Base-by-base conservation (phyloP, 495 filamentous ascomycete genomes). In the Astrocystis sublimbata region DNA sequence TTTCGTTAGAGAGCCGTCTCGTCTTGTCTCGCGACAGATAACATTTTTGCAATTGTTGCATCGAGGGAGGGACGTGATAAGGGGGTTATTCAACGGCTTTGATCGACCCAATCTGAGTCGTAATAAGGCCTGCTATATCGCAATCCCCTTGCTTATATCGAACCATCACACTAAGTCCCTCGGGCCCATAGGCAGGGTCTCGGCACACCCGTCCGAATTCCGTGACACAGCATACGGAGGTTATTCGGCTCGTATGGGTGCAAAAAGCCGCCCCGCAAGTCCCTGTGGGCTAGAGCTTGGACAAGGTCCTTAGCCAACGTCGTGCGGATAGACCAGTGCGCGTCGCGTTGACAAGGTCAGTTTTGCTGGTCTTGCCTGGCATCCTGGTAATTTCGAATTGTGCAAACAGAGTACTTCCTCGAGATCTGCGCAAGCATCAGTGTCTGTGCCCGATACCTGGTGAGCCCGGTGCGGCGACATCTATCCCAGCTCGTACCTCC, bases 151-250 rank as follows among this genome's bases (percentile, higher is more conserved):
- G 13, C 6, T 43, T 24, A 7, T 33, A 30, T 42, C 15, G 35
- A 43, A n/a, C 51, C 13, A 41, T n/a, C 23, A 35, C 53, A 5
- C 28, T 58, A 58, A 47, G 41, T n/a, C n/a, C n/a, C n/a, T n/a
- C 55, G 55, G 42, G 6, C 54, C 54, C 45, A 21, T 47, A 46
- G 15, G 19, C 41, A 33, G 19, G 41, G 7, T 15, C 28, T 45
- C 5, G 10, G 24, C 41, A 13, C 41, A 52, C 41, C 42, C 28
- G 12, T 33, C 28, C 41, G 42, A 42, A 12, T 36, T 58, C 19
- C 17, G 31, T 58, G 5, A 47, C 17, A 13, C 28, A 46, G 41
- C 41, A 46, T 30, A n/a, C n/a, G n/a, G n/a, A n/a, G n/a, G n/a
- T n/a, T n/a, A n/a, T n/a, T n/a, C n/a, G n/a, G n/a, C 33, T 36